Conservation (phyloP, 2,329 filamentous ascomycete species). For the Laburnicola sp. region DNA sequence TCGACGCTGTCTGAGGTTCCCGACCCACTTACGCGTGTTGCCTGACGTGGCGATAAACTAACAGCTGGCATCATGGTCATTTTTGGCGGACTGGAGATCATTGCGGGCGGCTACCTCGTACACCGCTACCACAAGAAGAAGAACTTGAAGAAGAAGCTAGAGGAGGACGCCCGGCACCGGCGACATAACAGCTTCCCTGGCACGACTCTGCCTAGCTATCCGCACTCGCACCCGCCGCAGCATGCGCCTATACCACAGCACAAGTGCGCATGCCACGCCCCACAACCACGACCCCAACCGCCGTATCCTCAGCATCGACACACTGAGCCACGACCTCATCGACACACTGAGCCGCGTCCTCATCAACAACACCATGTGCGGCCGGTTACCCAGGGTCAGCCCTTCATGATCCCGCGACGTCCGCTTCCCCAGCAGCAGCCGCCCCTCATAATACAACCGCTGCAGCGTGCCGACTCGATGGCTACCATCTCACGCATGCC, state of each 20-base stretch:
- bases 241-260: slow-evolving; percentile 20
- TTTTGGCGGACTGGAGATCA: slow-evolving; percentile 44
- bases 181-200: slow-evolving; percentile 37
- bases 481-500: slow-evolving; percentile 42
- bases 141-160: slow-evolving; percentile 33
- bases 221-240: slow-evolving; percentile 19
- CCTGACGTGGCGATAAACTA: slow-evolving; percentile 3
- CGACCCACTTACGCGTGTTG: slow-evolving; percentile 8
- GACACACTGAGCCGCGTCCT: background rate
- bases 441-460: slow-evolving; percentile 29
- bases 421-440: slow-evolving; percentile 27
- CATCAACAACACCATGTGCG: slow-evolving; percentile 4
- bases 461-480: slow-evolving; percentile 39
- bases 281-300: slow-evolving; percentile 17
- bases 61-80: slow-evolving; percentile 38
- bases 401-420: slow-evolving; percentile 33
- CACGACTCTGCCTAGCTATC: slow-evolving; percentile 20
- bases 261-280: slow-evolving; percentile 33
- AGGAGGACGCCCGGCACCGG: slow-evolving; percentile 29
- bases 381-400: slow-evolving; percentile 21
- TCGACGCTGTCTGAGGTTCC: background rate
- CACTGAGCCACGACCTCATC: slow-evolving; percentile 1
- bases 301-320: slow-evolving; percentile 19
- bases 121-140: slow-evolving; percentile 43
- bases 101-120: slow-evolving; percentile 40